A percentile compares a stretch with the other conserved stretches of the same genome.
Conservation (phyloP, 2,329 filamentous ascomycete genomes). For the Fusarium mexicanum region DNA sequence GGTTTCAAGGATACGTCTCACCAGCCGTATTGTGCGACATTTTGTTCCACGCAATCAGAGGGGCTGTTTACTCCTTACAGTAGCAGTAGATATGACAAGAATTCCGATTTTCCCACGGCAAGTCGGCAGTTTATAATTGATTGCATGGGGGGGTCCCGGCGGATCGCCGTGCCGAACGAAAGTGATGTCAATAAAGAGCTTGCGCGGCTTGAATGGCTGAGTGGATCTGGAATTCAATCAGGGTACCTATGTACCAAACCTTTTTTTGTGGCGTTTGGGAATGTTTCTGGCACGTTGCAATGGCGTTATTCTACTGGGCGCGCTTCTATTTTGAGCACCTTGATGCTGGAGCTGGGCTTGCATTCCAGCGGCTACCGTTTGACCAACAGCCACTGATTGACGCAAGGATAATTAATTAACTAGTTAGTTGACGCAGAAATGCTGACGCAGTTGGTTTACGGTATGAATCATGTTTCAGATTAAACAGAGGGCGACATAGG, state of each 20-base stretch:
- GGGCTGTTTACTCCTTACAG: not conserved
- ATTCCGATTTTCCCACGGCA: not conserved
- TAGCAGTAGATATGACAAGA: not conserved
- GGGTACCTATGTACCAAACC: not conserved
- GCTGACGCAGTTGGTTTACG: not conserved
- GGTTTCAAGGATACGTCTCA: constrained; percentile 25
- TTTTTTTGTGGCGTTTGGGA: not conserved
- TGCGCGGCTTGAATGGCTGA: constrained; percentile 10
- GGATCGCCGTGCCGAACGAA: constrained; percentile 8
- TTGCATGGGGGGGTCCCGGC: not conserved
- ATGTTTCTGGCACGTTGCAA: not conserved
- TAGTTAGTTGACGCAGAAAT: not conserved
- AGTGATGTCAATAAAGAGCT: constrained; percentile 5
- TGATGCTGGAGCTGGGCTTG: not conserved
- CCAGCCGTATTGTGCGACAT: constrained; percentile 3
- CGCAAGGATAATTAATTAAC: not conserved
- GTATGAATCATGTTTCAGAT: constrained; percentile 19
- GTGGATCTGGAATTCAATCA: not conserved
- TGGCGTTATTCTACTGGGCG: not conserved
- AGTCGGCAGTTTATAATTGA: not conserved
- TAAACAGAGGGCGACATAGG: not conserved
- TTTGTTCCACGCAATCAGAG: constrained; percentile 1
- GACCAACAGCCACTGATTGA: not conserved
- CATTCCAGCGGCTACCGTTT: not conserved
- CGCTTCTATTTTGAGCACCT: not conserved